These are phyloP conservation scores for Pyrrhoderma lamaoense DNA, from an alignment of 1,284 basidiomycete genomes.

Conservation along the genomic window DNA sequence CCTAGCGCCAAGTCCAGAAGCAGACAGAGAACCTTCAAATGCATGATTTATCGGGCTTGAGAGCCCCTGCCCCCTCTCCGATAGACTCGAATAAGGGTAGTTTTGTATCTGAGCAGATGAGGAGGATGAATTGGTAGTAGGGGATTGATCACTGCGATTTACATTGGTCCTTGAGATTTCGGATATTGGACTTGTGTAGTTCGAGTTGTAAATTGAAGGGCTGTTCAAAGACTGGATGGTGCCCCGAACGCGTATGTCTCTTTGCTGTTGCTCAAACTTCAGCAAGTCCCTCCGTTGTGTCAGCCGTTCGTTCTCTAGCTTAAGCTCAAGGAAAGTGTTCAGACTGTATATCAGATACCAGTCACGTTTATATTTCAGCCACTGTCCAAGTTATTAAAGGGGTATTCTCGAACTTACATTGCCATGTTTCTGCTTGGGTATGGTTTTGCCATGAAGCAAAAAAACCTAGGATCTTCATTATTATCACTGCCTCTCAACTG, in stretches of 20 bases:
- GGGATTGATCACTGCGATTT: not conserved
- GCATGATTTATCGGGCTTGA: constrained; percentile 27
- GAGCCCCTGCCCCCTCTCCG: constrained; percentile 29
- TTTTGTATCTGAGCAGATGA: not conserved
- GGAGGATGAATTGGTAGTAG: not conserved
- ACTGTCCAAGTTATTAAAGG: constrained; percentile 13
- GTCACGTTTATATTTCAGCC: not conserved
- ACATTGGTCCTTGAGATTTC: not conserved
- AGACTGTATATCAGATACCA: constrained; percentile 38
- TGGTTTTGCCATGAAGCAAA: constrained; percentile 70
- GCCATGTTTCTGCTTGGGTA: constrained; percentile 67
- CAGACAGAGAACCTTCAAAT: constrained; percentile 11
- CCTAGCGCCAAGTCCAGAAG: no score
- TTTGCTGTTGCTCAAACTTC: not conserved
- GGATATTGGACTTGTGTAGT: not conserved
- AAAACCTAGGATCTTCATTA: constrained; percentile 38
- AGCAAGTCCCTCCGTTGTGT: constrained; percentile 35
- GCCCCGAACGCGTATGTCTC: not conserved
- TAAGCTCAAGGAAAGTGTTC: constrained; percentile 71
- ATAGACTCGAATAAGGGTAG: no score
- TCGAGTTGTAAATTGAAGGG: not conserved
- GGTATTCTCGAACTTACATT: constrained; percentile 41
- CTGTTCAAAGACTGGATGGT: not conserved
- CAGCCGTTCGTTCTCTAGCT: constrained; percentile 68
- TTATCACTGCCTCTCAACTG: constrained; percentile 22